phyloP scores from a whole-genome alignment of 23 red algal species.

The Cyanidioschyzon merolae region DNA sequence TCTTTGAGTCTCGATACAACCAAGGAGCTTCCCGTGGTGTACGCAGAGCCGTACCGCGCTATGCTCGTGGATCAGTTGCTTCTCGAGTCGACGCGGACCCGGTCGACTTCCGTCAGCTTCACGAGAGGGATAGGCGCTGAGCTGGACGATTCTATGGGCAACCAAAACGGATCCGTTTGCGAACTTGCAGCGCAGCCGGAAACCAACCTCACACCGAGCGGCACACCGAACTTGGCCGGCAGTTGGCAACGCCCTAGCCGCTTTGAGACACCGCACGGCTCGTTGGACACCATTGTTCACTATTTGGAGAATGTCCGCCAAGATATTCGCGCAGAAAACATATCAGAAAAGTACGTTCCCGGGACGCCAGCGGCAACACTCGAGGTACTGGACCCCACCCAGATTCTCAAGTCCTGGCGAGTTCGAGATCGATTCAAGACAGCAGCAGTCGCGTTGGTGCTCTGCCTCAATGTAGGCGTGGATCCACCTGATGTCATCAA shows the following conservation, averaged over 20 bases:
- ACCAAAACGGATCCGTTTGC: background rate
- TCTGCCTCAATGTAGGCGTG: slow-evolving; percentile 94
- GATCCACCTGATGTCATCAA: slow-evolving; percentile 76
- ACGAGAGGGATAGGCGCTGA: background rate
- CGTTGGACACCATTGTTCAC: background rate
- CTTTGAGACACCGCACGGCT: background rate
- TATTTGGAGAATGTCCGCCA: background rate
- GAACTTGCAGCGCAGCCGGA: background rate
- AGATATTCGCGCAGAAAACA: background rate
- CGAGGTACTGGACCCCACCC: background rate
- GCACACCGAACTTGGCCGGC: background rate
- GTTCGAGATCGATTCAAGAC: slow-evolving; percentile 76
- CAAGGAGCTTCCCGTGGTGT: background rate
- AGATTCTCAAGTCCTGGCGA: slow-evolving; percentile 50
- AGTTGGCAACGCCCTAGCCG: background rate
- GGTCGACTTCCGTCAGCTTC: background rate
- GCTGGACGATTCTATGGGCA: background rate
- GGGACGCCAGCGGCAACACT: background rate
- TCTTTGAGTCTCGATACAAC: background rate
- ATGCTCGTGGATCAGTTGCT: background rate
- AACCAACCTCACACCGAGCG: background rate
- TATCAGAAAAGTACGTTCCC: background rate
- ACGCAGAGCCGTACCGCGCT: background rate
- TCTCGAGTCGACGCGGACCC: background rate
- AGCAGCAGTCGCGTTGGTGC: slow-evolving; percentile 48